Base-by-base conservation (phyloP, 176 grass and related monocot species). In the Zea mays region DNA sequence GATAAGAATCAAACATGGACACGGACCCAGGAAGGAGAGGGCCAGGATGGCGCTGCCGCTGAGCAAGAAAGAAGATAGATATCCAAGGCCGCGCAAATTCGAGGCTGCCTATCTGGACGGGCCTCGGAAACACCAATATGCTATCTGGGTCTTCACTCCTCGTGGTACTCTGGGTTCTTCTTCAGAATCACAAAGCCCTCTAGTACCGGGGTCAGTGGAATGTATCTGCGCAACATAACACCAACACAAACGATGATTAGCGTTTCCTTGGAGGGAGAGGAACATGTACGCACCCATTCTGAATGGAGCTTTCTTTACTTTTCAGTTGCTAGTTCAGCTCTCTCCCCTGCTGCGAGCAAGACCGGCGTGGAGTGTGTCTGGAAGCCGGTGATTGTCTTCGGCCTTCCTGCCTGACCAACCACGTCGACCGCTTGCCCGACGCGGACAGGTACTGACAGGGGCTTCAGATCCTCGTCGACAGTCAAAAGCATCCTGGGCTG, bases 401-500 rank as follows among this genome's bases (percentile, higher is more conserved):
- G 96, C n/a, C 96, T 85, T 83, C 96, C 96, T 6, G 96, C 96
- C 77, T 99, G 96, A 65, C 96, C 96, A 44, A 99, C 96, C 14
- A 99, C 96, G 67, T 99, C 96, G 51, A 99, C 92, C 40, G 96
- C 92, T 88, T 99, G 96, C 50, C 96, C 96, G 87, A 99, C 92
- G 19, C 92, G 87, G 43, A 99, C 96, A 37, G 92, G 96, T 46
- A 99, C 90, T 66, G 96, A 83, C 0, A 99, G 79, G 51, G 96
- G 89, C 72, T 99, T 99, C 81, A 95, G 78, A 90, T 93, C 82
- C 74, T 99, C 96, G 39, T 99, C 96, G 70, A 99, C 88, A 5
- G 96, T 99, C 74, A 99, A 77, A 65, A 99, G 83, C 96, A 99
- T 99, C 47, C 96, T 95, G 19, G 96, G 96, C 96, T 99, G 81